Evolutionary conservation across 495 filamentous ascomycete species (phyloP), one percentile per base, ranked within the genome.

Genomic region (Penicillium dipodomyicola): DNA sequence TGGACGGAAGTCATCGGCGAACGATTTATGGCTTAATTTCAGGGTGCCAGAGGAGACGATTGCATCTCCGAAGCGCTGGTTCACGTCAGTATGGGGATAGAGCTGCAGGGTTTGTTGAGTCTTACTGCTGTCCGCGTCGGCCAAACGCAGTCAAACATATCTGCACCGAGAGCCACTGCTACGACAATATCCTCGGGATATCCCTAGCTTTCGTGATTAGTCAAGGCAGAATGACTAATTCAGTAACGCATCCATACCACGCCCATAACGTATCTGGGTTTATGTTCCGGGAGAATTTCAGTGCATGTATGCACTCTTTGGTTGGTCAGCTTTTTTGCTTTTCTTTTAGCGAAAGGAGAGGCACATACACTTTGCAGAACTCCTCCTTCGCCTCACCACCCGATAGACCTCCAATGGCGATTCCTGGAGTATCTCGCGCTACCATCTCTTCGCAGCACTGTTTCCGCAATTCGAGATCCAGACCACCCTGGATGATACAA

Each of bases 141-240:
- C 95, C 95, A 98, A 6, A 97, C 94, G 65, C 95, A 98, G 75
- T 98, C 94, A 70, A 98, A 98, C 95, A 98, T 97, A 68, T 98
- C 94, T 22, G 95, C 94, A 5, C 94, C 94, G 5, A 98, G 81
- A 11, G 94, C 94, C 12, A 96, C 80, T 49, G 89, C 91, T 14
- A 98, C 91, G 12, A 98, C 78, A 51, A 98, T 77, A 70, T 98
- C 94, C 68, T 97, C 94, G 1, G 94, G 94, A 68, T 96, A 98
- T 30, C 94, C 87, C 83, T 86, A 54, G 0, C 43, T 17, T 7
- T 10, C 22, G 27, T 22, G 9, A 52, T 72, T 27, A 75, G 63
- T 27, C 23, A 22, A 17, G 23, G 42, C 17, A 20, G 29, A 43
- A 12, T 0, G 35, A 49, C 0, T 12, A 27, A 45, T 17, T 19